Evolutionary conservation across 2,329 filamentous ascomycete species (phyloP), one percentile per base, ranked within the genome.

Genomic region (Apiospora kogelbergensis): DNA sequence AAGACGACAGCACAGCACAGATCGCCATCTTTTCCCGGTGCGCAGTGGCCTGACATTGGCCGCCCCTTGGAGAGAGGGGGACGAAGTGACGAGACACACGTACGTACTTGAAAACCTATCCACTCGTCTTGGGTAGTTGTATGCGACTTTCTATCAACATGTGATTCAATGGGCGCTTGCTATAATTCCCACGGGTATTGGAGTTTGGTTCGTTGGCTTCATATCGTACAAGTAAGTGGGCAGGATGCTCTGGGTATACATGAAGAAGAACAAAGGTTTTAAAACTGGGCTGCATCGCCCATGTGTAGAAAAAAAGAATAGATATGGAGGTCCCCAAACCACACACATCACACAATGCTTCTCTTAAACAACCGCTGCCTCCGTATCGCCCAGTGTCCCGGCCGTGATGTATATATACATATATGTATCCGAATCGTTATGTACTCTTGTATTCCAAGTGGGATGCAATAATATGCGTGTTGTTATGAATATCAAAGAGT

Each of bases 201-300:
- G 33, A 60, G 10, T 11, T 15, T 37, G 9, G 15, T n/a, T 60
- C 53, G 30, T 57, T 26, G 26, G 17, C 48, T 57, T 57, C 48
- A 17, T 57, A 57, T 57, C 48, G 4, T 33, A 57, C 48, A 33
- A 57, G 26, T 57, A n/a, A n/a, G n/a, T 33, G 30, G 37, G n/a
- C 53, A 60, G 37, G 30, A 37, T 60, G 53, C 30, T 60, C 53
- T n/a, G 53, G 53, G 53, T 60, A 60, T 60, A 60, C 53, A 60
- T 60, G 30, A 57, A 53, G 42, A 60, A n/a, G 17, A 60, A n/a
- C 13, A 60, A 60, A 37, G n/a, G 1, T 26, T 33, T 33, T 6
- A 57, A 33, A 53, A 30, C 20, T 24, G 46, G 24, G 24, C 11
- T 30, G 11, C 15, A 17, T 53, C 24, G 26, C 24, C 46, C 46